Evolutionary conservation across 306 rosid genomes (phyloP).

Genomic region (Rosa multiflora): DNA sequence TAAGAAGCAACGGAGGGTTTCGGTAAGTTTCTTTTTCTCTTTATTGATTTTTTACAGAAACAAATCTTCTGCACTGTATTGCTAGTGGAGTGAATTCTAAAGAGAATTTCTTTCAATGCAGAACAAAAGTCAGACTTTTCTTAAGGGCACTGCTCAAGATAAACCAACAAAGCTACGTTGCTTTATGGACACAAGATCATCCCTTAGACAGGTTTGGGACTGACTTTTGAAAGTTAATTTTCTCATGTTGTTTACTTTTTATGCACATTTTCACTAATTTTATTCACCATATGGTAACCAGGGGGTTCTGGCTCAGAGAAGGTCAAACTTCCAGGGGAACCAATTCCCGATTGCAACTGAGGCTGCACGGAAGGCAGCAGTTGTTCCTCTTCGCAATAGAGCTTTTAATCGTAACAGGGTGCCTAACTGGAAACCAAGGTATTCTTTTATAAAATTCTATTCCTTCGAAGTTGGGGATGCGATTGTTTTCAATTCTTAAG

Average conservation of each 20-base stretch:
- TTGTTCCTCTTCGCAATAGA: conserved; percentile 57
- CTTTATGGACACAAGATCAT: conserved; percentile 70
- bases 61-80: too few species aligned
- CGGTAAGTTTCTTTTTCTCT: conserved; percentile 38
- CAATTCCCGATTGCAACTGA: conserved; percentile 69
- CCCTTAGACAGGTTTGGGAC: conserved; percentile 72
- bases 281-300: conserved; percentile 23
- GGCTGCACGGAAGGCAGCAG: conserved; percentile 67
- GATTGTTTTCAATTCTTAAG: background rate
- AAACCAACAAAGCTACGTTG: conserved; percentile 51
- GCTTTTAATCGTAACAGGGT: conserved; percentile 44
- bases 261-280: background rate
- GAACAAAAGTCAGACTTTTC: conserved; percentile 62
- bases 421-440: conserved; percentile 89
- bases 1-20: conserved; percentile 49
- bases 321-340: conserved; percentile 78
- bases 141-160: conserved; percentile 54
- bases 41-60: background rate
- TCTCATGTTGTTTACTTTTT: background rate
- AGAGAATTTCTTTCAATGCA: conserved; percentile 22
- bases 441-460: background rate
- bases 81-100: background rate
- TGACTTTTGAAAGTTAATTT: background rate
- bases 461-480: background rate
- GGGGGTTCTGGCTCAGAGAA: conserved; percentile 81